Base-by-base conservation (phyloP, 116 monocot genomes). In the Dioscorea cayenensis region DNA sequence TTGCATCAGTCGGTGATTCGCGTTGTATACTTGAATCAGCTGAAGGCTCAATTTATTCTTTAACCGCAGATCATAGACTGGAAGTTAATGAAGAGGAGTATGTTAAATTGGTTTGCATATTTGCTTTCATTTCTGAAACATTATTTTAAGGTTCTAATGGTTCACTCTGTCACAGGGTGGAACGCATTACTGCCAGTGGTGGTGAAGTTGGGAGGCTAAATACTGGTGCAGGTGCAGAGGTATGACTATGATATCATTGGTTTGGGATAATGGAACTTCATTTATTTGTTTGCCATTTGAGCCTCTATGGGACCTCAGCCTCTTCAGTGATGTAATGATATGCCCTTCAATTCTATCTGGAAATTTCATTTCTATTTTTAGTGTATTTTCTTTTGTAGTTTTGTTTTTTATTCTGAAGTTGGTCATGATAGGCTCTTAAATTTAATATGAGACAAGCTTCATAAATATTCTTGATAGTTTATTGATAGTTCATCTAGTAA, bases 1-100 rank as follows among this genome's bases (percentile, higher is more conserved):
- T 84, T 52, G 87, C 90, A 77, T 87, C 90, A 61, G 90, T 90
- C 63, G 90, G 90, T 65, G 90, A 90, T 84, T 90, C 90, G 73
- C 87, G 80, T n/a, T 90, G 90, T 71, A 80, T 90, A 73, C 78
- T 90, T 67, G 87, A 90, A 86, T 90, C 90, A 43, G 87, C 87
- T 71, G 90, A 90, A 76, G 90, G 90, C 71, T 72, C 87, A 20
- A 27, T 90, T 43, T 80, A 82, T 78, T 64, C 19, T 76, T 73
- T 90, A 60, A 82, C 87, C 51, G 90, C 84, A 75, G 90, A 90
- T 76, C 90, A 90, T 69, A 84, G 90, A 72, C 78, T 90, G 25
- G 90, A 90, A 22, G 75, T 19, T 22, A 87, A 90, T 66, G 75
- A 82, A 76, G 86, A 90, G 48, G 90, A 90, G 90, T 90, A 86